A percentile compares a stretch with the other conserved stretches of the same genome.
Conservation (phyloP, 2,329 filamentous ascomycete species). For the Ophiostoma sp. region DNA sequence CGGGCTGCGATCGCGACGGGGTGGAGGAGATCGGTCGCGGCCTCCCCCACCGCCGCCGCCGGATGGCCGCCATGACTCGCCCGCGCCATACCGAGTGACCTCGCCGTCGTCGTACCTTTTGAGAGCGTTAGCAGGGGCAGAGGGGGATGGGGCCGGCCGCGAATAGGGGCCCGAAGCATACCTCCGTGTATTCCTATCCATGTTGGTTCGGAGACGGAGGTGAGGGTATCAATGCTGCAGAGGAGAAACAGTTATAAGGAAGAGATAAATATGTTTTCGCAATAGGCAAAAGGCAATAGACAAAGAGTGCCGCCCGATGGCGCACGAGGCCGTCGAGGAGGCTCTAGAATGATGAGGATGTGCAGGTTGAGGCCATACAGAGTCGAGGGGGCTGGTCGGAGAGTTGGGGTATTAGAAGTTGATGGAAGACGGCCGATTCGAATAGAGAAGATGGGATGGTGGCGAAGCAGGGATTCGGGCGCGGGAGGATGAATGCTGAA, state of each 20-base stretch:
- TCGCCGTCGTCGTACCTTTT: conserved; percentile 56
- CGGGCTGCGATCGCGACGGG: conserved; percentile 34
- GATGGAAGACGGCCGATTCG: no score
- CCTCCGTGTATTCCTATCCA: conserved; percentile 3
- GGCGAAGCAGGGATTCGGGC: not conserved
- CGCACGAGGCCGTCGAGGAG: not conserved
- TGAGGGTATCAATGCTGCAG: not conserved
- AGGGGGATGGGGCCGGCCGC: not conserved
- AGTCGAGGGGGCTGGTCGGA: not conserved
- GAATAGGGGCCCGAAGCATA: conserved; percentile 6
- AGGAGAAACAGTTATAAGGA: no score
- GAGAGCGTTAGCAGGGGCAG: not conserved
- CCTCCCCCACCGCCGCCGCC: conserved; percentile 19
- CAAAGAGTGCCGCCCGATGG: not conserved
- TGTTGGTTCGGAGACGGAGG: not conserved
- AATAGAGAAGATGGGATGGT: not conserved
- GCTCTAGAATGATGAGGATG: not conserved
- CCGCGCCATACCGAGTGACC: conserved; percentile 56
- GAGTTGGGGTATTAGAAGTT: no score
- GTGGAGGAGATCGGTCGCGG: conserved; percentile 37
- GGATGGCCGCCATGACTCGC: conserved; percentile 53
- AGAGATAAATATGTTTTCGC: not conserved
- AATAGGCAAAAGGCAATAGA: not conserved
- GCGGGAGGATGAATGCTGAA: not conserved
- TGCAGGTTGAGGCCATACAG: not conserved